These are phyloP conservation scores for Jamesozyma gamospora DNA, from an alignment of 805 yeast species.

Conservation along the genomic window DNA sequence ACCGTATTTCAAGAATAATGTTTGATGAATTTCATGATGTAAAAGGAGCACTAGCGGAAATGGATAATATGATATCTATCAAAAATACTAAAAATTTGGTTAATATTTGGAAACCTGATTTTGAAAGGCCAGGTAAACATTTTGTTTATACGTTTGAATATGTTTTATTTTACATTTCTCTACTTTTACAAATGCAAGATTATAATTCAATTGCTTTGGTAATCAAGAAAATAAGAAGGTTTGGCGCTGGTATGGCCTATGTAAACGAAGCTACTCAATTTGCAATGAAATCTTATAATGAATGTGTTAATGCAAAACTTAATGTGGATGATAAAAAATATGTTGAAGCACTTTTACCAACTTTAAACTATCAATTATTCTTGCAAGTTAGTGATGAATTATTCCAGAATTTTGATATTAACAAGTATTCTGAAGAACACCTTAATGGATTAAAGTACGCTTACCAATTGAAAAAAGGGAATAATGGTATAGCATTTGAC, in stretches of 20 bases:
- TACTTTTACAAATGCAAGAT: constrained; percentile 46
- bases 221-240: constrained; percentile 65
- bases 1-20: constrained; percentile 54
- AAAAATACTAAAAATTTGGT: constrained; percentile 64
- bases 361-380: constrained; percentile 20
- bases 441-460: constrained; percentile 20
- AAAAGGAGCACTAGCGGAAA: constrained; percentile 50
- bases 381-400: constrained; percentile 16
- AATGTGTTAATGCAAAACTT: constrained; percentile 12
- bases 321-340: constrained; percentile 21
- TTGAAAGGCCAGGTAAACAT: constrained; percentile 88
- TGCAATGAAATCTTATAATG: constrained; percentile 17
- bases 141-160: constrained; percentile 69
- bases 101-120: constrained; percentile 87
- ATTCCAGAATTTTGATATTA: constrained; percentile 9
- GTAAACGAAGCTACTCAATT: constrained; percentile 23
- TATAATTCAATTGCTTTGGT: constrained; percentile 48
- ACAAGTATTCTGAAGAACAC: constrained; percentile 12
- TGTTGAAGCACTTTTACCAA: constrained; percentile 20
- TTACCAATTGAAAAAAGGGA: constrained; percentile 24
- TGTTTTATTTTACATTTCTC: constrained; percentile 48
- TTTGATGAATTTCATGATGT: constrained; percentile 45
- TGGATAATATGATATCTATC: constrained; percentile 52
- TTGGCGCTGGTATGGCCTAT: constrained; percentile 63
- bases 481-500: constrained; percentile 26